Evolutionary conservation across 106 monocot genomes (phyloP), one percentile per base, ranked within the genome.

Genomic region (Dioscorea zingiberensis): DNA sequence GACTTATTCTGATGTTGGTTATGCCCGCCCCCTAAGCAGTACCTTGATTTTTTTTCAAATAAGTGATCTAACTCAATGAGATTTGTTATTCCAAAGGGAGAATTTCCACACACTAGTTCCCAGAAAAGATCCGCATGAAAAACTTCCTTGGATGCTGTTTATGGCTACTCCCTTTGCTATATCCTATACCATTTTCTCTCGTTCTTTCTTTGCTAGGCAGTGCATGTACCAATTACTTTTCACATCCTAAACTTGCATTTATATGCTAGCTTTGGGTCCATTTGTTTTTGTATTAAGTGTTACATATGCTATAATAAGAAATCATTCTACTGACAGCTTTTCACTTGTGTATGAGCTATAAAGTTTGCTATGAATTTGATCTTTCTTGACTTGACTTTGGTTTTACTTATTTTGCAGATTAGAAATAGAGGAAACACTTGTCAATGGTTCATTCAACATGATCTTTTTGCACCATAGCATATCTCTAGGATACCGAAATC

Each of bases 381-480:
- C 44, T 25, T 2, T 14, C n/a, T 25, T 47, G 38, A 44, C 16
- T 28, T 17, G 62, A 14, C 30, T 62, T 17, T 75, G 25, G 48
- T 63, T 48, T 13, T 48, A 13, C 70, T 71, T 16, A 66, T 82
- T 48, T 74, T 70, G 19, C 88, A 97, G 97, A 68, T 61, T 92
- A 51, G 88, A 84, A 60, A 71, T 97, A 74, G 92, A 97, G 44
- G 88, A 97, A 67, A 71, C 83, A 44, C 75, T 76, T 61, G 86
- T 97, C 60, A 77, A 62, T 74, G 92, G 97, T 64, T 84, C 92
- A 45, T 97, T 97, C 75, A 97, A 75, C 67, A 92, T 97, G 88
- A 82, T 76, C n/a, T 92, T 97, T 84, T 74, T 97, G 76, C 80
- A 68, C 4, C 97, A 89, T 60, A 89, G 92, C 55, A 60, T 97